A percentile compares a stretch with the other conserved stretches of the same genome.
Evolutionary conservation across 306 rosid species (phyloP).

Genomic region (Medicago lupulina): DNA sequence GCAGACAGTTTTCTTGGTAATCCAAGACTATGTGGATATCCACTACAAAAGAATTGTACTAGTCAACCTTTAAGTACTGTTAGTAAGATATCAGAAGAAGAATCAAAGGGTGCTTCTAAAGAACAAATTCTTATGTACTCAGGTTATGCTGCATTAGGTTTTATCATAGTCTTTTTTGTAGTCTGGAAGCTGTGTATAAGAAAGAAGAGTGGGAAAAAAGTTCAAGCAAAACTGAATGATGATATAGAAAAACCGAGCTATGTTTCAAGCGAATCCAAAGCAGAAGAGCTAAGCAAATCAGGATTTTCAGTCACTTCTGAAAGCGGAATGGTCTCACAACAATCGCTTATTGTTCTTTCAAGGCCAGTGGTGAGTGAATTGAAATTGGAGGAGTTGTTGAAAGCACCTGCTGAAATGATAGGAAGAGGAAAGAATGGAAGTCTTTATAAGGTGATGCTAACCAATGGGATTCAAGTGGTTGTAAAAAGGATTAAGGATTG

Average conservation of each 20-base stretch:
- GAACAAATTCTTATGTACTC: slow-evolving; percentile 58
- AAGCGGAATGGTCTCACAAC: slow-evolving; percentile 58
- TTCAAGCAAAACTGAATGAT: slow-evolving; percentile 47
- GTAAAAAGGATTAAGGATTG: slow-evolving; percentile 75
- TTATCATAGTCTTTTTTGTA: slow-evolving; percentile 41
- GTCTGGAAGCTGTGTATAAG: slow-evolving; percentile 50
- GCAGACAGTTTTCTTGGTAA: slow-evolving; percentile 68
- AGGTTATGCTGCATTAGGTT: slow-evolving; percentile 68
- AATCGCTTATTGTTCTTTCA: slow-evolving; percentile 70
- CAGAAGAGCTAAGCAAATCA: slow-evolving; percentile 53
- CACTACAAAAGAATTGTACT: slow-evolving; percentile 54
- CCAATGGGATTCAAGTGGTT: slow-evolving; percentile 59
- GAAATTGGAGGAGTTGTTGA: slow-evolving; percentile 73
- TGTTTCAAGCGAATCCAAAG: slow-evolving; percentile 55
- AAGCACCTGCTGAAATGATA: slow-evolving; percentile 85
- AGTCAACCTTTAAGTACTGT: neutral
- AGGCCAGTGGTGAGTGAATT: slow-evolving; percentile 57
- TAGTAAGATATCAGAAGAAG: slow-evolving; percentile 2
- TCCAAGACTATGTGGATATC: slow-evolving; percentile 68
- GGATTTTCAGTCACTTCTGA: slow-evolving; percentile 60
- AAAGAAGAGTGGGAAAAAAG: slow-evolving; percentile 51
- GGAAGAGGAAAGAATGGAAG: slow-evolving; percentile 81
- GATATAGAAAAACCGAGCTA: slow-evolving; percentile 38
- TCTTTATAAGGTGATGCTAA: slow-evolving; percentile 75
- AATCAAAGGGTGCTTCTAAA: slow-evolving; percentile 50